Conservation (phyloP, 345 rosid species). For the Eucalyptus erythrocorys region DNA sequence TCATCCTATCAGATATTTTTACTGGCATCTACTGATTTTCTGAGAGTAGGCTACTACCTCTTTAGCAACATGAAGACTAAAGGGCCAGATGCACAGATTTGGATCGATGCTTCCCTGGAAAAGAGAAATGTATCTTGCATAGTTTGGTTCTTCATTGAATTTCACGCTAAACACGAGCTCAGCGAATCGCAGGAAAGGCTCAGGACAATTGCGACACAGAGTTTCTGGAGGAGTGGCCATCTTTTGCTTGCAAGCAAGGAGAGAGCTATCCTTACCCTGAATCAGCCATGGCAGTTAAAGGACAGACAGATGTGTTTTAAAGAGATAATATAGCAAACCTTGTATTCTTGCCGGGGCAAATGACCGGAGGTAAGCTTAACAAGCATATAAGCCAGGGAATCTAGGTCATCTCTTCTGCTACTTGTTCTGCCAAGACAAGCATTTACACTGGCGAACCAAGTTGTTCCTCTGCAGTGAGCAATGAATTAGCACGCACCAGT, state of each 20-base stretch:
- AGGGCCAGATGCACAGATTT: neutral
- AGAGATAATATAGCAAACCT: neutral
- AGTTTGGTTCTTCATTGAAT: neutral
- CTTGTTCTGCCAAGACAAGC: neutral
- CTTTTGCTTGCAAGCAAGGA: conserved; percentile 1
- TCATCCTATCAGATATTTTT: neutral
- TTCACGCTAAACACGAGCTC: neutral
- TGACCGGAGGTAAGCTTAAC: neutral
- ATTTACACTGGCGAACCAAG: neutral
- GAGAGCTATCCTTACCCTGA: neutral
- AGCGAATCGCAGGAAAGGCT: neutral
- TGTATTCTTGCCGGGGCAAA: conserved; percentile 1
- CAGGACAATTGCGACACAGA: neutral
- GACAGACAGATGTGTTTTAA: neutral
- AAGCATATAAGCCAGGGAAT: conserved; percentile 1
- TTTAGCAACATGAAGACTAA: neutral
- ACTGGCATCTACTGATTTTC: neutral
- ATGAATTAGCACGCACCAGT: neutral
- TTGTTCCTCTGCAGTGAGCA: neutral
- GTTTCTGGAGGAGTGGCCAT: neutral
- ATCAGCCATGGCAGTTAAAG: neutral
- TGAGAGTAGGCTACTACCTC: neutral
- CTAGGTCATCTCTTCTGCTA: neutral
- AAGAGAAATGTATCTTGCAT: neutral
- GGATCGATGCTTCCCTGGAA: neutral